phyloP scores from a whole-genome alignment of 768 basidiomycete species.

The Pleurotus giganteus region DNA sequence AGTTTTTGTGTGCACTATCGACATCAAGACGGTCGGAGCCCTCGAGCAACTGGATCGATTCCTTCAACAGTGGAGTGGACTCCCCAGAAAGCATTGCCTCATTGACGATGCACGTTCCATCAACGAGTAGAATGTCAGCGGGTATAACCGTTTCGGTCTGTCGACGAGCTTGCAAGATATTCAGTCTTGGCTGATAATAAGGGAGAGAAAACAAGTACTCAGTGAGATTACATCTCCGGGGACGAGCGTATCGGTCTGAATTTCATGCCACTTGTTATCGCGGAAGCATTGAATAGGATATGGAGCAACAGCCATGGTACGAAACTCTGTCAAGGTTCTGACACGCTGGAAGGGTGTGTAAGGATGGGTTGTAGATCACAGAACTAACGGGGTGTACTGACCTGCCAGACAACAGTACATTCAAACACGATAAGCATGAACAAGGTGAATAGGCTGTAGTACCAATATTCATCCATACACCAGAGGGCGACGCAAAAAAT shows the following conservation, averaged over 20 bases:
- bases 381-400: constrained; percentile 30
- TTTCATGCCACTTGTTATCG: constrained; percentile 72
- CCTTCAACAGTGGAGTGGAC: constrained; percentile 95
- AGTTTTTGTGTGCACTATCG: constrained; percentile 83
- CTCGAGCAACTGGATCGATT: constrained; percentile 87
- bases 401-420: constrained; percentile 99
- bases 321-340: constrained; percentile 89
- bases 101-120: constrained; percentile 94
- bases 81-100: constrained; percentile 99
- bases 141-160: constrained; percentile 86
- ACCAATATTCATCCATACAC: constrained; percentile 99
- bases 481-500: constrained; percentile 96
- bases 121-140: constrained; percentile 89
- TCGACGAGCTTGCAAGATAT: constrained; percentile 47
- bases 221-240: constrained; percentile 92
- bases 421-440: constrained; percentile 99
- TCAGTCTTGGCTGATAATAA: not conserved
- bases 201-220: constrained; percentile 29
- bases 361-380: not conserved
- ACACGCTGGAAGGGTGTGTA: constrained; percentile 59
- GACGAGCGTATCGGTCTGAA: constrained; percentile 84
- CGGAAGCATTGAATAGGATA: constrained; percentile 84
- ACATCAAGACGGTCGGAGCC: constrained; percentile 74
- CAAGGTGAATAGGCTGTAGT: constrained; percentile 94
- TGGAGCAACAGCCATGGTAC: constrained; percentile 93